These are phyloP conservation scores for Termitomyces sp. DNA, from an alignment of 768 basidiomycete species.

Conservation along the genomic window DNA sequence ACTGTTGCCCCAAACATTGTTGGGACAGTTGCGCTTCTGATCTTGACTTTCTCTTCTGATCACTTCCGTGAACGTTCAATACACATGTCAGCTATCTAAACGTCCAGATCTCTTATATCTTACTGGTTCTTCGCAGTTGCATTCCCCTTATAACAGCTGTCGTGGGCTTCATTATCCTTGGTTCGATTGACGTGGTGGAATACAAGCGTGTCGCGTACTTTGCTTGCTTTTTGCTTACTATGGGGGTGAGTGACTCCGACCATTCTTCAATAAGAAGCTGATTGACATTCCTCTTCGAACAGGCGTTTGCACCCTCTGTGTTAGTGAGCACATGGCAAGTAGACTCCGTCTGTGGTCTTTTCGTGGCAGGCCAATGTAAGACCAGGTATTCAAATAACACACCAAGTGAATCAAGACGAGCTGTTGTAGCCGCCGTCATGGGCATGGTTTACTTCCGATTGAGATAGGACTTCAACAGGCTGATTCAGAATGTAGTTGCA, in stretches of 20 bases:
- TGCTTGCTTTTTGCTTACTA: conserved; percentile 47
- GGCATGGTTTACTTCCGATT: conserved; percentile 19
- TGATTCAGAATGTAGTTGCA: conserved; percentile 26
- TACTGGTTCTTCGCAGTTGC: conserved; percentile 21
- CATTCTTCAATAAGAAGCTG: neutral
- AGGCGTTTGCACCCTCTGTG: conserved; percentile 45
- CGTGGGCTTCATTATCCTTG: conserved; percentile 39
- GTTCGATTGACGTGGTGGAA: conserved; percentile 33
- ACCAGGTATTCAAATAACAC: conserved; percentile 43
- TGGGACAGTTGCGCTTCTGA: conserved; percentile 38
- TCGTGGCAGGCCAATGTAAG: neutral
- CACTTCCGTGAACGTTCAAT: conserved; percentile 46
- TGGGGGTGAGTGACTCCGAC: conserved; percentile 30
- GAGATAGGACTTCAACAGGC: neutral
- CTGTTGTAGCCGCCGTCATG: conserved; percentile 47
- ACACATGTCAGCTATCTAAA: conserved; percentile 27
- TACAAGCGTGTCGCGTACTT: conserved; percentile 43
- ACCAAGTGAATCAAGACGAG: conserved; percentile 40
- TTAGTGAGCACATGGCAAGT: conserved; percentile 35
- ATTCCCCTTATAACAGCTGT: conserved; percentile 33
- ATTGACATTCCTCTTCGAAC: neutral
- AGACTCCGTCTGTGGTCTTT: neutral
- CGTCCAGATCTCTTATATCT: neutral
- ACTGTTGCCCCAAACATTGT: conserved; percentile 49
- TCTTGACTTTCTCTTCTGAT: conserved; percentile 46